A percentile compares a stretch with the other conserved stretches of the same genome.
Conservation (phyloP, 2,329 filamentous ascomycete species). For the Talaromyces marneffei region DNA sequence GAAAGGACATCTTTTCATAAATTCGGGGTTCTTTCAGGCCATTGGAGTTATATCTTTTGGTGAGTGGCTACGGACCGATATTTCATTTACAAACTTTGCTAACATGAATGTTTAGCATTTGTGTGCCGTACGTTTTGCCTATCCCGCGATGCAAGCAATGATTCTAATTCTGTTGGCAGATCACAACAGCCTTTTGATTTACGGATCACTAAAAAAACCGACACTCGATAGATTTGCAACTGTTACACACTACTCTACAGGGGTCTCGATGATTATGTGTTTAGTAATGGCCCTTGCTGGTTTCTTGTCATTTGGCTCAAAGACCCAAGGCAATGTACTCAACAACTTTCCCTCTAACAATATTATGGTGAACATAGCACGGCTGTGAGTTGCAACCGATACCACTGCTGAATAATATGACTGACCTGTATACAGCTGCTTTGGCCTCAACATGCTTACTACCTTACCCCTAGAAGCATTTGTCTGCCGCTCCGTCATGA, state of each 20-base stretch:
- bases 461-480: conserved; percentile 95
- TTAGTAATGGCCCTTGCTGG: conserved; percentile 80
- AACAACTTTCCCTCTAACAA: conserved; percentile 96
- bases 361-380: conserved; percentile 86
- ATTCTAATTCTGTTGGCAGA: conserved; percentile 43
- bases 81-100: conserved; percentile 7
- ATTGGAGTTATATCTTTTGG: conserved; percentile 98
- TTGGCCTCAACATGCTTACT: conserved; percentile 97
- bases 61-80: conserved; percentile 38
- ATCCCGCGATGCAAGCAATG: not conserved
- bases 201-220: conserved; percentile 86
- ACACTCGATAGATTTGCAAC: conserved; percentile 91
- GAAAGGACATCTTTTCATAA: conserved; percentile 66
- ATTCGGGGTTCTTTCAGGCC: conserved; percentile 85
- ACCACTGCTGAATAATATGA: not conserved
- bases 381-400: conserved; percentile 51
- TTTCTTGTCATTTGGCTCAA: conserved; percentile 87
- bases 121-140: conserved; percentile 52
- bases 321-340: conserved; percentile 88
- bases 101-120: conserved; percentile 48
- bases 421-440: conserved; percentile 53
- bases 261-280: conserved; percentile 85
- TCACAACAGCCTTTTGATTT: conserved; percentile 96
- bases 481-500: conserved; percentile 94
- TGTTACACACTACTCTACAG: conserved; percentile 91